Base-by-base conservation (phyloP, 768 basidiomycete genomes). In the Phylloporus sp. region DNA sequence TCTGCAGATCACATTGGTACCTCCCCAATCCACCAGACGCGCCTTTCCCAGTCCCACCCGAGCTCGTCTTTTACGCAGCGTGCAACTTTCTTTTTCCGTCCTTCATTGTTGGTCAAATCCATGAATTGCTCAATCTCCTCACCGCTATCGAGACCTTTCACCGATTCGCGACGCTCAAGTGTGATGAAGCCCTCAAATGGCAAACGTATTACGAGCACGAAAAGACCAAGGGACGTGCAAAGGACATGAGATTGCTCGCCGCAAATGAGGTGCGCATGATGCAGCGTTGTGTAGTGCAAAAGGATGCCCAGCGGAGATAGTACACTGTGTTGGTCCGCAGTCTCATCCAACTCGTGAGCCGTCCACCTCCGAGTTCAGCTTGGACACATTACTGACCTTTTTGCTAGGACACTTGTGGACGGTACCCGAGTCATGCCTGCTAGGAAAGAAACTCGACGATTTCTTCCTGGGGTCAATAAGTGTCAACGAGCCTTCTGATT, bases 21-120 rank as follows among this genome's bases (percentile, higher is more conserved):
- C 49, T 22, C 4, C n/a, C n/a, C n/a, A n/a, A 40, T 38, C 6
- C 44, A 5, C 2, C 10, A n/a, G 32, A 49, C 47, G 6, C 32
- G 18, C 32, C 51, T 13, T 27, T 45, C 27, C 6, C 35, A 6
- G 22, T 36, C 7, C 59, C 59, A 1, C 64, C 64, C 5, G 34
- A 44, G 4, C 31, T 68, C 43, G 26, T 66, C 23, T 61, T 68
- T 49, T 68, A 68, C 41, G 50, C 51, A 6, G 63, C 53, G 5
- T 66, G 62, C 42, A 68, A 68, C 49, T 66, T 68, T 26, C 59
- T 70, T 11, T 56, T 18, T 0, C 67, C 68, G 4, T 45, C 50
- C n/a, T 64, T 68, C 41, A 60, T 68, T 12, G 6, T 68, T 11
- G 68, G 66, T 5, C 67, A 68, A 45, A 61, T 68, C 16, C 64